Conservation (phyloP, 306 rosid genomes). For the Cucurbita pepo region DNA sequence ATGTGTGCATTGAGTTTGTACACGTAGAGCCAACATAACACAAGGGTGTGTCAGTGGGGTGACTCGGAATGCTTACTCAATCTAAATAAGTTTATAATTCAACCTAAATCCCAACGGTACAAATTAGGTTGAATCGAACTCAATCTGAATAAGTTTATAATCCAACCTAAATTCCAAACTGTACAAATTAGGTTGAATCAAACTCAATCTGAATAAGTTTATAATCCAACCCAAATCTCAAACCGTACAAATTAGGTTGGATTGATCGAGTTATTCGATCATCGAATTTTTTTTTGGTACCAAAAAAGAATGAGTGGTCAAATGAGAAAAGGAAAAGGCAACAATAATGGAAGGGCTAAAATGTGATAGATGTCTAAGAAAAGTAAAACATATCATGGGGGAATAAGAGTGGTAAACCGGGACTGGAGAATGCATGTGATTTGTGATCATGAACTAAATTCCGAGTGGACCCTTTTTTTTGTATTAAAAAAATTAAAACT, state of each 20-base stretch:
- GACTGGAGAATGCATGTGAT: conserved; percentile 7
- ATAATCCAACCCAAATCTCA: no score
- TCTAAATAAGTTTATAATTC: no score
- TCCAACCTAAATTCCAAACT: no score
- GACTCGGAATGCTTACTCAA: not conserved
- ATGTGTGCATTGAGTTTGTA: not conserved
- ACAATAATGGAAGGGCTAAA: not conserved
- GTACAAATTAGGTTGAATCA: no score
- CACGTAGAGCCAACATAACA: not conserved
- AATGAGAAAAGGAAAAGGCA: not conserved
- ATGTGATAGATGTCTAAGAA: conserved; percentile 18
- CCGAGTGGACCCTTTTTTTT: not conserved
- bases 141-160: no score
- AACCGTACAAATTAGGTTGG: no score
- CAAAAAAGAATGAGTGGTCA: not conserved
- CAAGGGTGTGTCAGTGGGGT: not conserved
- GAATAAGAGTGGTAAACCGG: not conserved
- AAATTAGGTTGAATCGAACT: no score
- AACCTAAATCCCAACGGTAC: no score
- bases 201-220: no score
- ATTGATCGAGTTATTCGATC: no score
- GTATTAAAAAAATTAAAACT: not conserved
- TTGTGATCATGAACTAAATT: not conserved
- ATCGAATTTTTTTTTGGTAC: no score
- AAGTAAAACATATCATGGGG: conserved; percentile 17